Evolutionary conservation across 305 asterid genomes (phyloP).

Genomic region (Caryopteris hybrid): DNA sequence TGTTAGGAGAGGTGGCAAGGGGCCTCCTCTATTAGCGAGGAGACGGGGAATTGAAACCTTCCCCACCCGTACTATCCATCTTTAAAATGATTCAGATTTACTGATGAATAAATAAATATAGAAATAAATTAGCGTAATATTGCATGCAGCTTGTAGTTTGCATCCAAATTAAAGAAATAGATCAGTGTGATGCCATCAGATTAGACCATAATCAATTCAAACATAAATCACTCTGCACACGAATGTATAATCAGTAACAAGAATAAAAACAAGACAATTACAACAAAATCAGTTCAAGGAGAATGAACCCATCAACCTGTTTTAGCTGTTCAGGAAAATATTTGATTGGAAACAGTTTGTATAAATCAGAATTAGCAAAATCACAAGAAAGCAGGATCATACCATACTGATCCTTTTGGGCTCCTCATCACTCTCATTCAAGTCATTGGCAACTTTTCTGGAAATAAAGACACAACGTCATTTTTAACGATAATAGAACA

Average conservation of each 20-base stretch:
- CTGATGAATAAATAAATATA: too few species aligned
- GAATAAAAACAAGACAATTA: not conserved
- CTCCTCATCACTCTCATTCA: constrained; percentile 67
- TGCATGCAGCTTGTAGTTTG: not conserved
- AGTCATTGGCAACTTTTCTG: constrained; percentile 75
- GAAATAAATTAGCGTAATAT: too few species aligned
- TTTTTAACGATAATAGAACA: not conserved
- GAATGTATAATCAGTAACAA: not conserved
- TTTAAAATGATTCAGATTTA: too few species aligned
- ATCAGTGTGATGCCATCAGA: too few species aligned
- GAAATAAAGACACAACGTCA: constrained; percentile 15
- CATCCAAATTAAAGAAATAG: not conserved
- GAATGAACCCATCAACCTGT: not conserved
- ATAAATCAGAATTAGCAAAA: not conserved
- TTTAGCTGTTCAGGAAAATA: not conserved
- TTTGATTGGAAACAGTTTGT: not conserved
- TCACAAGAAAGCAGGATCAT: constrained; percentile 18
- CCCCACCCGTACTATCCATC: too few species aligned
- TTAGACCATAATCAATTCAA: not conserved
- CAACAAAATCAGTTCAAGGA: not conserved
- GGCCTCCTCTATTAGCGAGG: too few species aligned
- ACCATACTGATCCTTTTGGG: constrained; percentile 54
- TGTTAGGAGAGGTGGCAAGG: too few species aligned
- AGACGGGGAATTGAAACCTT: too few species aligned
- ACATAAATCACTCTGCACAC: not conserved